Evolutionary conservation across 768 basidiomycete genomes (phyloP).

Genomic region (Leccinum fibrillosum): DNA sequence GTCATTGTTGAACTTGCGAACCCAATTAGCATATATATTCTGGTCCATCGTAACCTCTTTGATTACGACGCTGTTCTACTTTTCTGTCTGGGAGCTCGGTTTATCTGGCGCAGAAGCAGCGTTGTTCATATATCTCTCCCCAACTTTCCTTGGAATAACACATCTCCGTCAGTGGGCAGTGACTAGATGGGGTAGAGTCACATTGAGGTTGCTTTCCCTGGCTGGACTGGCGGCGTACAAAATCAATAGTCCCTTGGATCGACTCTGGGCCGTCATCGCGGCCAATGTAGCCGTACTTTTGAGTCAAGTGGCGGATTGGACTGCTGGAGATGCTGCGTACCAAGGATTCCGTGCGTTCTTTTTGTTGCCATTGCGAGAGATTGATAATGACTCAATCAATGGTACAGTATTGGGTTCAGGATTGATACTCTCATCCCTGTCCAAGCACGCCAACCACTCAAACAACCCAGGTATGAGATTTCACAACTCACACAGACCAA

Average conservation of each 20-base stretch:
- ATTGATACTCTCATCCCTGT: slow-evolving; percentile 59
- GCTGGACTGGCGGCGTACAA: slow-evolving; percentile 52
- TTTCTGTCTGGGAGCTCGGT: slow-evolving; percentile 88
- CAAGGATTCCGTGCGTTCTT: slow-evolving; percentile 45
- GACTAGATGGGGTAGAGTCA: slow-evolving; percentile 39
- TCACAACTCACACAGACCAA: background rate
- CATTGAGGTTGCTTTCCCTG: slow-evolving; percentile 48
- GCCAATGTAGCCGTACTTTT: slow-evolving; percentile 52
- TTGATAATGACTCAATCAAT: background rate
- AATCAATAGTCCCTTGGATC: slow-evolving; percentile 46
- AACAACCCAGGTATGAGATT: slow-evolving; percentile 65
- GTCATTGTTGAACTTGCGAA: background rate
- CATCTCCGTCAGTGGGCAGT: slow-evolving; percentile 44
- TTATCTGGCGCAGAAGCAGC: slow-evolving; percentile 81
- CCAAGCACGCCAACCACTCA: slow-evolving; percentile 75
- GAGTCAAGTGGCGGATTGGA: slow-evolving; percentile 53
- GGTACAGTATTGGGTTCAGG: slow-evolving; percentile 63
- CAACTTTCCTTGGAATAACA: slow-evolving; percentile 51
- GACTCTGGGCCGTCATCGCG: slow-evolving; percentile 54
- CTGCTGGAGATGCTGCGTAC: slow-evolving; percentile 39
- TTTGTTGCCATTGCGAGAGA: background rate
- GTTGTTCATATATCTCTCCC: slow-evolving; percentile 67
- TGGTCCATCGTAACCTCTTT: slow-evolving; percentile 83
- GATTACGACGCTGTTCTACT: slow-evolving; percentile 82
- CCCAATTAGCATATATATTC: slow-evolving; percentile 61